Evolutionary conservation across 192 early-diverging fungal genomes (phyloP).

Genomic region (Obelidium mucronatum): DNA sequence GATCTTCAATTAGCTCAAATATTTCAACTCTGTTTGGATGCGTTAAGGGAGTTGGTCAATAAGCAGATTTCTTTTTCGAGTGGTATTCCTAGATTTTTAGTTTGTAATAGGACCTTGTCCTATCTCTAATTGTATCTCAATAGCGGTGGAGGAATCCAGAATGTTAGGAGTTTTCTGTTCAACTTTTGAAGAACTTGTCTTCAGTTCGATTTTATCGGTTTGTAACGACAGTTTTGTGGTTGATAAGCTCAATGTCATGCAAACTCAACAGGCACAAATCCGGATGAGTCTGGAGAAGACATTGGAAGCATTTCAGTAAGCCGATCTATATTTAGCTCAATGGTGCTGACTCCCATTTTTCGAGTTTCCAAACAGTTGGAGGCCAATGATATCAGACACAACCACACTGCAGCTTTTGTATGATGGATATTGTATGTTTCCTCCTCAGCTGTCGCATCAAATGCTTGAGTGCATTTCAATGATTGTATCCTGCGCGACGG

Average conservation of each 20-base stretch:
- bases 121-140: neutral
- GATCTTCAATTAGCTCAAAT: conserved; percentile 63
- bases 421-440: conserved; percentile 67
- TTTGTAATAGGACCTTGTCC: neutral
- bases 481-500: conserved; percentile 79
- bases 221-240: too few species aligned
- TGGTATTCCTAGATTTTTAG: too few species aligned
- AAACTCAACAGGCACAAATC: conserved; percentile 40
- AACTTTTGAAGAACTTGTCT: conserved; percentile 74
- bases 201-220: conserved; percentile 84
- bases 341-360: too few species aligned
- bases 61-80: conserved; percentile 47
- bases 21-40: conserved; percentile 50
- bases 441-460: conserved; percentile 59
- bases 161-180: conserved; percentile 59
- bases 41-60: conserved; percentile 6
- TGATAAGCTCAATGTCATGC: neutral
- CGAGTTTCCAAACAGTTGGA: conserved; percentile 87
- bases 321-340: too few species aligned
- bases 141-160: conserved; percentile 31
- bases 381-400: conserved; percentile 71
- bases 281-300: conserved; percentile 83
- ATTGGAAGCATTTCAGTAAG: conserved; percentile 70
- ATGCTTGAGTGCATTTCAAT: conserved; percentile 84
- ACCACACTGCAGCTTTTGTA: conserved; percentile 77